Percentiles rank a stretch among this genome's conserved stretches.
These are phyloP conservation scores for Nowakowskiella sp. DNA, from an alignment of 192 early-diverging fungal genomes.

Conservation along the genomic window DNA sequence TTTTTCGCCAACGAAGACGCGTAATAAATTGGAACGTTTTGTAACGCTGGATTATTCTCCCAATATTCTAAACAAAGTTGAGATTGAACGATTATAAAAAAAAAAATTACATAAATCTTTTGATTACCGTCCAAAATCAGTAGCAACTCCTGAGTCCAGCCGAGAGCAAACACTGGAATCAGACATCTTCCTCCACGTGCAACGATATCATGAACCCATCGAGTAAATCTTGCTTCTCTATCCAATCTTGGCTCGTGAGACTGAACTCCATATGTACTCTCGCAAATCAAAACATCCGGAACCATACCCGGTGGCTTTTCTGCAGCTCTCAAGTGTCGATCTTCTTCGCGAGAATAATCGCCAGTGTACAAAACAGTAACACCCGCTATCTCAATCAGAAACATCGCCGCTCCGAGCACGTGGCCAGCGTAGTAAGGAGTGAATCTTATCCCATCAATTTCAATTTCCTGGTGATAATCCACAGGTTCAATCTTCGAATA, in stretches of 20 bases:
- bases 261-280: constrained; percentile 95
- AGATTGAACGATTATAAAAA: background rate
- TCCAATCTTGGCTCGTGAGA: constrained; percentile 90
- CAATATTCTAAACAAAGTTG: constrained; percentile 87
- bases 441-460: constrained; percentile 64
- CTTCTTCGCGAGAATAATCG: constrained; percentile 98
- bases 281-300: constrained; percentile 89
- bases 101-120: background rate
- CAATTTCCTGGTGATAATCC: constrained; percentile 93
- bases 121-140: constrained; percentile 90
- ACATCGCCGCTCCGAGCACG: constrained; percentile 97
- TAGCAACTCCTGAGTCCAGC: constrained; percentile 91
- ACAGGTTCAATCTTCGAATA: constrained; percentile 89
- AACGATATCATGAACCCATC: constrained; percentile 52
- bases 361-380: constrained; percentile 94
- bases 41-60: constrained; percentile 68
- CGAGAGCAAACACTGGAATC: constrained; percentile 95
- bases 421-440: constrained; percentile 66
- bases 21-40: constrained; percentile 91
- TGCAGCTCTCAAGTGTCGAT: constrained; percentile 94
- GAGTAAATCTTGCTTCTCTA: constrained; percentile 82
- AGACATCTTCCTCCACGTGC: constrained; percentile 76
- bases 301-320: constrained; percentile 75
- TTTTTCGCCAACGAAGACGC: constrained; percentile 91
- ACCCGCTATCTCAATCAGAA: constrained; percentile 58